A percentile compares a stretch with the other conserved stretches of the same genome.
Conservation (phyloP, 2,329 filamentous ascomycete genomes). For the Pleoardoris graminearum region DNA sequence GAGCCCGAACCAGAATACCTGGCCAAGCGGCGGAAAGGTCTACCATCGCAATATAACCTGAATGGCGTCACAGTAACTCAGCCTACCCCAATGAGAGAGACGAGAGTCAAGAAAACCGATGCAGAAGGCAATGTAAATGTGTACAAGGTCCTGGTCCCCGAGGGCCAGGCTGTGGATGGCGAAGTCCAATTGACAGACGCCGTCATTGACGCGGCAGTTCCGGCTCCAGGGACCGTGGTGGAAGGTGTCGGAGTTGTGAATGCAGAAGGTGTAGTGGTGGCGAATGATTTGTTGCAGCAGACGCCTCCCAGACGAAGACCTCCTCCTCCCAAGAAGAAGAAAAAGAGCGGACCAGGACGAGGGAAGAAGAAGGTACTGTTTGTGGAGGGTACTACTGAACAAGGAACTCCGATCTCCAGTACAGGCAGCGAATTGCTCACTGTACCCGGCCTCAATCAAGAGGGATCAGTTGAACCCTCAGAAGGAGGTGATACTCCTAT, state of each 20-base stretch:
- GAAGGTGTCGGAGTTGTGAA: slow-evolving; percentile 65
- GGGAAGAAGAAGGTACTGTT: slow-evolving; percentile 75
- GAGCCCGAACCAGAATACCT: slow-evolving; percentile 64
- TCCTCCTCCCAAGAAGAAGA: slow-evolving; percentile 73
- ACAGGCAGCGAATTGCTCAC: slow-evolving; percentile 29
- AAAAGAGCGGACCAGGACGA: slow-evolving; percentile 73
- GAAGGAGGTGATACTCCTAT: slow-evolving; percentile 45
- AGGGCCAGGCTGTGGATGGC: slow-evolving; percentile 78
- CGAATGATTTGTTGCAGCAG: slow-evolving; percentile 49
- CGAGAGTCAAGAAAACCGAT: slow-evolving; percentile 78
- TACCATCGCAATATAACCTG: slow-evolving; percentile 51
- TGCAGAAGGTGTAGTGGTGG: slow-evolving; percentile 62
- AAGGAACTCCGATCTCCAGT: slow-evolving; percentile 30
- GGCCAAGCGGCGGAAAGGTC: slow-evolving; percentile 63
- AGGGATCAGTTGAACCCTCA: slow-evolving; percentile 44
- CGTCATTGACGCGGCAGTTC: slow-evolving; percentile 50
- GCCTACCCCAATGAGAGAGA: slow-evolving; percentile 66
- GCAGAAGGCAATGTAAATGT: slow-evolving; percentile 77
- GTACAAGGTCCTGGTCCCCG: slow-evolving; percentile 79
- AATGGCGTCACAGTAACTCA: slow-evolving; percentile 23
- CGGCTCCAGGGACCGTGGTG: slow-evolving; percentile 62
- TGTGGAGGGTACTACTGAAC: slow-evolving; percentile 50
- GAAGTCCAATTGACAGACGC: slow-evolving; percentile 69
- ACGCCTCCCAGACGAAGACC: slow-evolving; percentile 65
- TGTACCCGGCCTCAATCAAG: slow-evolving; percentile 36